These are phyloP conservation scores for Chiua virens DNA, from an alignment of 768 basidiomycete species.

Conservation along the genomic window DNA sequence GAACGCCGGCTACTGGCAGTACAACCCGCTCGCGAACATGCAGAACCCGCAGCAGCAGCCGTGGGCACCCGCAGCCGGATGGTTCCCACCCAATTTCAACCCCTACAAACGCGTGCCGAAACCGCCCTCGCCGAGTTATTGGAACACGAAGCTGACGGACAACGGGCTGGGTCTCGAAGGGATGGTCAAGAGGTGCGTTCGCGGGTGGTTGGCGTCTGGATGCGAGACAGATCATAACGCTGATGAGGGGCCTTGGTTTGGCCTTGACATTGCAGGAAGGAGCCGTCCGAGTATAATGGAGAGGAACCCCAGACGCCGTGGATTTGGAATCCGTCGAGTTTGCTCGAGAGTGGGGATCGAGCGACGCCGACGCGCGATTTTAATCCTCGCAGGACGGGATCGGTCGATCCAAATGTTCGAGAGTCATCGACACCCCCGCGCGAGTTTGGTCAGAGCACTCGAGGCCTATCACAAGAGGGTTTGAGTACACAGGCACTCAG, in stretches of 20 bases:
- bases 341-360: slow-evolving; percentile 32
- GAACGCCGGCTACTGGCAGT: slow-evolving; percentile 54
- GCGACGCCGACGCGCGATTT: slow-evolving; percentile 32
- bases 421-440: slow-evolving; percentile 18
- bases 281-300: slow-evolving; percentile 35
- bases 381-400: slow-evolving; percentile 20
- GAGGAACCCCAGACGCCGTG: slow-evolving; percentile 60
- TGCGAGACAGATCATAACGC: background rate
- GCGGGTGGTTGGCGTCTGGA: background rate
- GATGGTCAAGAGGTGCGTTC: slow-evolving; percentile 60
- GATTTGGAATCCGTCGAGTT: slow-evolving; percentile 65
- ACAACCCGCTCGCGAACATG: slow-evolving; percentile 41
- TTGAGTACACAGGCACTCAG: slow-evolving; percentile 11
- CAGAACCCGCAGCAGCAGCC: slow-evolving; percentile 27
- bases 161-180: slow-evolving; percentile 67
- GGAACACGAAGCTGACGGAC: slow-evolving; percentile 52
- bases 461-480: slow-evolving; percentile 13
- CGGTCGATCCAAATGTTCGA: slow-evolving; percentile 16
- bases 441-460: slow-evolving; percentile 21
- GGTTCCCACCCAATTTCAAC: slow-evolving; percentile 40
- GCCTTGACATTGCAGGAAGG: slow-evolving; percentile 12
- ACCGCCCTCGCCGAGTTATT: slow-evolving; percentile 64
- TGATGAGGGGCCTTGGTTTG: slow-evolving; percentile 7
- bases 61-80: slow-evolving; percentile 35
- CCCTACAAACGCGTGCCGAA: slow-evolving; percentile 67